A percentile compares a stretch with the other conserved stretches of the same genome.
Evolutionary conservation across 2,329 filamentous ascomycete species (phyloP).

Genomic region (Arthrinium puccinioides): DNA sequence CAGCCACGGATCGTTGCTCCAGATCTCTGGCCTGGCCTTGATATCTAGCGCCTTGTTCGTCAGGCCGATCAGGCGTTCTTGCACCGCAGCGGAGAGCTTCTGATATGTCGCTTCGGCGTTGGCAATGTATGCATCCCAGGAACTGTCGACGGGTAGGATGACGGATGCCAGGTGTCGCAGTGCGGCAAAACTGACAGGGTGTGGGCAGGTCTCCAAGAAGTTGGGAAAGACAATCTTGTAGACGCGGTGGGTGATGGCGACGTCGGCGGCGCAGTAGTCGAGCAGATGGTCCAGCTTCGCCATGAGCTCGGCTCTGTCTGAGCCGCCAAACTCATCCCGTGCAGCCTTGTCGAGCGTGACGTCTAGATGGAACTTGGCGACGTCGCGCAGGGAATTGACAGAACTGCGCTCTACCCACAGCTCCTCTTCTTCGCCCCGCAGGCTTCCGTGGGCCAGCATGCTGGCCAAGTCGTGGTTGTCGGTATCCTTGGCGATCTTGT

Average conservation of each 20-base stretch:
- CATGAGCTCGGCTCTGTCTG: slow-evolving; percentile 64
- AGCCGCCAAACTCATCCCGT: slow-evolving; percentile 78
- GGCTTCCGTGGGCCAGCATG: slow-evolving; percentile 58
- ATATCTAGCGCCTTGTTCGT: slow-evolving; percentile 70
- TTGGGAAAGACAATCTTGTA: slow-evolving; percentile 89
- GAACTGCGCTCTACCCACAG: slow-evolving; percentile 93
- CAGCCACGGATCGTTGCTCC: slow-evolving; percentile 81
- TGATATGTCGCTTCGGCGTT: slow-evolving; percentile 83
- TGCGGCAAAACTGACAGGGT: slow-evolving; percentile 94
- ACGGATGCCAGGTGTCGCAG: slow-evolving; percentile 88
- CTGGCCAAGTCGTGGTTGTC: slow-evolving; percentile 64
- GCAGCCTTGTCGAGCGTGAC: slow-evolving; percentile 85
- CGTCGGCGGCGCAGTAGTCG: slow-evolving; percentile 92
- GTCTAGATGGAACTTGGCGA: slow-evolving; percentile 92
- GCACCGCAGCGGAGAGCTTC: slow-evolving; percentile 67
- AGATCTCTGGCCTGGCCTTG: slow-evolving; percentile 62
- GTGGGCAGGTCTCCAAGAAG: slow-evolving; percentile 84
- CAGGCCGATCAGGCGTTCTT: slow-evolving; percentile 64
- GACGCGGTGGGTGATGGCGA: slow-evolving; percentile 86
- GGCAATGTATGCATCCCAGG: slow-evolving; percentile 78
- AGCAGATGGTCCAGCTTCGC: slow-evolving; percentile 73
- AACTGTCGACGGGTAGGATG: slow-evolving; percentile 81
- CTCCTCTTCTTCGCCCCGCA: slow-evolving; percentile 83
- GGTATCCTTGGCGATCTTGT: slow-evolving; percentile 67
- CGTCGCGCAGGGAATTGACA: slow-evolving; percentile 88